phyloP scores from a whole-genome alignment of 495 filamentous ascomycete species.

The Halenospora varia region DNA sequence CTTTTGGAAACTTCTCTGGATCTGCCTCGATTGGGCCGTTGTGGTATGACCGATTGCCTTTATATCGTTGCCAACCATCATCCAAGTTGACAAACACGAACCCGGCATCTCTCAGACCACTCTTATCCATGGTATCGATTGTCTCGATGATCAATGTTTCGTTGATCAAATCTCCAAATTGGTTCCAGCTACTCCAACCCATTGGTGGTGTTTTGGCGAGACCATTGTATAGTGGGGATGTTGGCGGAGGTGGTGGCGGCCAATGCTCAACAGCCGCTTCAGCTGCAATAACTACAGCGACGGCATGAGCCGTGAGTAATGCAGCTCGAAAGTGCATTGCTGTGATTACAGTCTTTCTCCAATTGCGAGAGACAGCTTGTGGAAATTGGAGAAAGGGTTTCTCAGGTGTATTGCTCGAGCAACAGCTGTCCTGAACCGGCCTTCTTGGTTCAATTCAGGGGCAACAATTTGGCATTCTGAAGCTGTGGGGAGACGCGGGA shows the following conservation, averaged over 20 bases:
- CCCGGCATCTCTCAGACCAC: constrained; percentile 54
- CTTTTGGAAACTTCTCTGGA: constrained; percentile 17
- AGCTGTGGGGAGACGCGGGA: too few relatives aligned
- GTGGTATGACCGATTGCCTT: neutral
- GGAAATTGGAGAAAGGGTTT: too few relatives aligned
- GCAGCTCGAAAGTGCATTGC: neutral
- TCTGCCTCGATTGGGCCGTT: constrained; percentile 5
- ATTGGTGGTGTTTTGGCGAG: constrained; percentile 5
- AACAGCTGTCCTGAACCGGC: too few relatives aligned
- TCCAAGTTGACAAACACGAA: constrained; percentile 60
- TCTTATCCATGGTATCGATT: constrained; percentile 37
- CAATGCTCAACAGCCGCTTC: neutral
- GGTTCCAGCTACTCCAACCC: constrained; percentile 5
- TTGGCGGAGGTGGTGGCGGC: neutral
- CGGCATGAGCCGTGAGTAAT: neutral
- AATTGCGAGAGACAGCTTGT: too few relatives aligned
- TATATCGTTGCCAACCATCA: constrained; percentile 52
- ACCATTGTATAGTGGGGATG: neutral
- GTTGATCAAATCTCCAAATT: constrained; percentile 35
- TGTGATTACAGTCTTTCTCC: too few relatives aligned
- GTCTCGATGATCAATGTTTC: constrained; percentile 41
- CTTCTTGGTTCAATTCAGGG: too few relatives aligned
- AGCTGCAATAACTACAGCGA: neutral
- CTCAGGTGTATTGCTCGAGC: too few relatives aligned
- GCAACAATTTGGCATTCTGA: too few relatives aligned